These are phyloP conservation scores for Ballota nigra DNA, from an alignment of 257 asterid genomes.

Conservation along the genomic window DNA sequence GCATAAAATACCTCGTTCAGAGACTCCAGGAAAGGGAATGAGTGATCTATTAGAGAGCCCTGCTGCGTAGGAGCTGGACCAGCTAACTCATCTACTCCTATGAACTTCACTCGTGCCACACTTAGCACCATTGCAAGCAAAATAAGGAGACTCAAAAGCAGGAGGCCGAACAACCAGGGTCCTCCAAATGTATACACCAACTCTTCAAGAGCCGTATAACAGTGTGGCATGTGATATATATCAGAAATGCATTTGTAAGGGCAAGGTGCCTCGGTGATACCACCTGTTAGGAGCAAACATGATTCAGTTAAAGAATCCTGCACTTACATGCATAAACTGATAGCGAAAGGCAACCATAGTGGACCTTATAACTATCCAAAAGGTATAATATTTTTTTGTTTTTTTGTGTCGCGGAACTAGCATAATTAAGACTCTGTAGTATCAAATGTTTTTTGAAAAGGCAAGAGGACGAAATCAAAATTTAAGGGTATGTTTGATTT, in stretches of 20 bases:
- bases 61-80: slow-evolving; percentile 88
- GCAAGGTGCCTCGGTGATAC: slow-evolving; percentile 85
- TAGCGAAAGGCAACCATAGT: slow-evolving; percentile 2
- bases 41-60: slow-evolving; percentile 92
- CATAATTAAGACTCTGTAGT: too few relatives aligned
- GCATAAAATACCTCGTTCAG: slow-evolving; percentile 72
- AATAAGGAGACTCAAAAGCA: slow-evolving; percentile 78
- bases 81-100: slow-evolving; percentile 87
- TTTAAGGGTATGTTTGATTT: not conserved
- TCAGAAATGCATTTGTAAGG: slow-evolving; percentile 90
- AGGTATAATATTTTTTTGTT: not conserved
- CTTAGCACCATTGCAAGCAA: slow-evolving; percentile 90
- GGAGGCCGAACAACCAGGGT: slow-evolving; percentile 94
- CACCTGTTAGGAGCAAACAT: slow-evolving; percentile 58
- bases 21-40: slow-evolving; percentile 96
- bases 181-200: slow-evolving; percentile 98
- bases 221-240: slow-evolving; percentile 92
- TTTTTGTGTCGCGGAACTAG: too few relatives aligned
- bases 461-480: not conserved
- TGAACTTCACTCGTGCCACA: slow-evolving; percentile 94
- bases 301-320: slow-evolving; percentile 15
- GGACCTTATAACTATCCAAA: slow-evolving; percentile 7
- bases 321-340: slow-evolving; percentile 8
- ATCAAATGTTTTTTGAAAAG: too few relatives aligned
- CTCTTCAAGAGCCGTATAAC: slow-evolving; percentile 97